A percentile compares a stretch with the other conserved stretches of the same genome.
Conservation (phyloP, 768 basidiomycete genomes). For the Rhodotorula babjevae region DNA sequence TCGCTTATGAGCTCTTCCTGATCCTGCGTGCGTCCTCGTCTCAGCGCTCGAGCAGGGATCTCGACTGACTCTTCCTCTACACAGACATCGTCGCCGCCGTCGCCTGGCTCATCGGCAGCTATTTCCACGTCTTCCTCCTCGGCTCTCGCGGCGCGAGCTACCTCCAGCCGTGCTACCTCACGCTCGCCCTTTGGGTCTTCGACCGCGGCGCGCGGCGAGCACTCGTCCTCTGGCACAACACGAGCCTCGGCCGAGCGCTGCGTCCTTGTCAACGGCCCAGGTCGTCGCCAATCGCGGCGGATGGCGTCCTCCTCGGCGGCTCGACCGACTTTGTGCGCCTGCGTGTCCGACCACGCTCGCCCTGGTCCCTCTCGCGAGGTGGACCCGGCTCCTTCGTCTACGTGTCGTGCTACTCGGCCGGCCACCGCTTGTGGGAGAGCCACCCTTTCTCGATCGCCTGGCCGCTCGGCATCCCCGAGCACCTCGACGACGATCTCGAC, state of each 20-base stretch:
- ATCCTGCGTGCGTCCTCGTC: not conserved
- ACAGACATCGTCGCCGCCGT: slow-evolving; percentile 8
- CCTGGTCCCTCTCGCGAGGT: not conserved
- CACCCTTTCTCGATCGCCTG: slow-evolving; percentile 24
- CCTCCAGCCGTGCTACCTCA: not conserved
- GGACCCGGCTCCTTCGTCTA: slow-evolving; percentile 14
- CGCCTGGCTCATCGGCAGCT: not conserved
- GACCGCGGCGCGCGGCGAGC: slow-evolving; percentile 5
- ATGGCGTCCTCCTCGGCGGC: not conserved
- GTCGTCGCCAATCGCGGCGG: not conserved
- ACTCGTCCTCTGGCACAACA: slow-evolving; percentile 5
- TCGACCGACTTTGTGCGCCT: slow-evolving; percentile 13
- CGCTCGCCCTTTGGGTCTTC: not conserved
- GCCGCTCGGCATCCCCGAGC: slow-evolving; percentile 12
- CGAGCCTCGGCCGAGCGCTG: not conserved
- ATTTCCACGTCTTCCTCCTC: slow-evolving; percentile 4
- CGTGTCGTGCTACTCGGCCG: slow-evolving; percentile 6
- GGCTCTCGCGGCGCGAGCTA: not conserved
- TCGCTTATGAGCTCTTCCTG: slow-evolving; percentile 7
- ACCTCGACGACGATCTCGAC: not conserved
- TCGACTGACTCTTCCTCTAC: not conserved
- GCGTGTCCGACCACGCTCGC: not conserved
- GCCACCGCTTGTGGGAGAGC: not conserved
- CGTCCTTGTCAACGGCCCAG: not conserved
- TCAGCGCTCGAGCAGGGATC: no score